Evolutionary conservation across 371 early-diverging fungal species (phyloP), one percentile per base, ranked within the genome.

Genomic region (Apophysomyces variabilis): DNA sequence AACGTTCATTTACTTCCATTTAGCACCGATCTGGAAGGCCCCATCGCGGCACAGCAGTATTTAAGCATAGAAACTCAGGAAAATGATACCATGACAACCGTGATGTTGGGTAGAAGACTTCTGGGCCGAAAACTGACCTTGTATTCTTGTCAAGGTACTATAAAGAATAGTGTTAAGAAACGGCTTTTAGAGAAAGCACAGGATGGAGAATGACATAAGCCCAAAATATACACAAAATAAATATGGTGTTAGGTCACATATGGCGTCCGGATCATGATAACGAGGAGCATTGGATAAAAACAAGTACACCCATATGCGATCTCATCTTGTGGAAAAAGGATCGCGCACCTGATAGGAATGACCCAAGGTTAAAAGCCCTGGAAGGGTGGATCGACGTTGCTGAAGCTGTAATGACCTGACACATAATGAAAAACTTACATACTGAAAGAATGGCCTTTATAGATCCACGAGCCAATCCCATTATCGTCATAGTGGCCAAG

Each of bases 301-400:
- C 60, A 8, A 36, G 41, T 61, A 36, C 5, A n/a, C 12, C 14
- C 9, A 50, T 61, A 44, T 26, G 35, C 12, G 50, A 56, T 9
- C 57, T 69, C 36, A 35, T 65, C 16, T 54, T 69, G 11, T 69
- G 69, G 69, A 69, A 69, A 18, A 69, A 69, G 47, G 69, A 69
- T 62, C 56, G 16, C 8, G 60, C 65, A 37, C 69, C 69, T 36
- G 61, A 50, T 35, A 58, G 58, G 12, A 56, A 65, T 9, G 69
- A 69, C 46, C 37, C 69, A 45, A 60, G 69, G 14, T 12, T 65
- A 1, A 54, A 65, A 14, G 58, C 62, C 12, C 14, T 65, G 26
- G 62, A 64, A 16, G 56, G 57, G 39, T 69, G 69, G 69, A 38
- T 65, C n/a, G 45, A 60, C 12, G 47, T 69, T 21, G 56, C 65